Percentiles rank a stretch among this genome's conserved stretches.
These are phyloP conservation scores for Fusarium sp. DNA, from an alignment of 2,329 filamentous ascomycete species.

Conservation along the genomic window DNA sequence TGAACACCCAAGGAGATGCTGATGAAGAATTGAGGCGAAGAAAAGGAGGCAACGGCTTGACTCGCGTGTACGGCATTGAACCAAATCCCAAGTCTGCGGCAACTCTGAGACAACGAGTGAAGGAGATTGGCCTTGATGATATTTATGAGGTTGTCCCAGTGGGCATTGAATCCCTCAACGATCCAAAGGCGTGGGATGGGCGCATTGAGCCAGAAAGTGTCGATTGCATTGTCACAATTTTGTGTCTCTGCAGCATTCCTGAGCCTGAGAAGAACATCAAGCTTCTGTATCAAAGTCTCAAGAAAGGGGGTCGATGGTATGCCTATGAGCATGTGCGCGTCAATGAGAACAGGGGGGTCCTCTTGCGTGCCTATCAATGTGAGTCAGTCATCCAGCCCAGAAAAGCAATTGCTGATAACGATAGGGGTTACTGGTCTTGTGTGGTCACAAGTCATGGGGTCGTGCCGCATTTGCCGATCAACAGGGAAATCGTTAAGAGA, in stretches of 20 bases:
- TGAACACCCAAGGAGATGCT: background rate
- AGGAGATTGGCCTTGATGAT: constrained; percentile 64
- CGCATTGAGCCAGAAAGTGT: constrained; percentile 63
- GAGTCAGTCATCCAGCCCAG: constrained; percentile 44
- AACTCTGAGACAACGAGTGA: constrained; percentile 59
- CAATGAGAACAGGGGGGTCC: constrained; percentile 51
- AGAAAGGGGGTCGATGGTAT: constrained; percentile 72
- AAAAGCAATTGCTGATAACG: constrained; percentile 5
- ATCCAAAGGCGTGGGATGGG: constrained; percentile 56
- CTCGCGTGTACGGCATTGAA: constrained; percentile 71
- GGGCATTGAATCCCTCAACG: constrained; percentile 69
- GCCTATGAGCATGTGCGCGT: constrained; percentile 70
- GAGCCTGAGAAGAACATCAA: constrained; percentile 66
- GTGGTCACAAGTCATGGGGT: constrained; percentile 65
- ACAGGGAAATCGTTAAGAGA: constrained; percentile 60
- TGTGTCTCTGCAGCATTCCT: constrained; percentile 74
- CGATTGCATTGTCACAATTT: constrained; percentile 69
- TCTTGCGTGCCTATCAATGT: constrained; percentile 64
- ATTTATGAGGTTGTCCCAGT: constrained; percentile 72
- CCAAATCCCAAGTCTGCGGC: constrained; percentile 68
- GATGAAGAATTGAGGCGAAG: constrained; percentile 38
- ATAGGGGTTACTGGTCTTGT: constrained; percentile 63
- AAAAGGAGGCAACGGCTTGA: constrained; percentile 47
- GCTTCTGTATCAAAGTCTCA: constrained; percentile 68
- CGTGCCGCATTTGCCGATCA: constrained; percentile 62